Base-by-base conservation (phyloP, 352 stramenopile species). In the Phytophthora fragariae region DNA sequence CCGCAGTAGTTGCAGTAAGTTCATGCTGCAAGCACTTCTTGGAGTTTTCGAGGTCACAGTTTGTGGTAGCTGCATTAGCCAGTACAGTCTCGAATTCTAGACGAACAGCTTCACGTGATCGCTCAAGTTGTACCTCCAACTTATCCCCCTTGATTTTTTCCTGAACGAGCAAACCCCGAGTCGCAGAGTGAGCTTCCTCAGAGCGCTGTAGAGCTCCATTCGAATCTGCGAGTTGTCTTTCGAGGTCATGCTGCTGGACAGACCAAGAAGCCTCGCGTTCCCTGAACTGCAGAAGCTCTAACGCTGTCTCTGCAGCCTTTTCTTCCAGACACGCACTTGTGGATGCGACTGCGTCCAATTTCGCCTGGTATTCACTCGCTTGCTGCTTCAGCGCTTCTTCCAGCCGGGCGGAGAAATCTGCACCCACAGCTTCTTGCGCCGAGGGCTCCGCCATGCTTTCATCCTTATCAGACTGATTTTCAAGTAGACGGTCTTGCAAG, bases 181-280 rank as follows among this genome's bases (percentile, higher is more conserved):
- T 76, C 31, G 54, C 39, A 47, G 12, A 44, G 14, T 72, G 72
- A 8, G 59, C 70, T 19, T 80, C 62, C 44, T 92, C 76, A 9
- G 73, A 78, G 54, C 60, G 44, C 19, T 63, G 50, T 17, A 84
- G 21, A 52, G 56, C 65, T 39, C 21, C 65, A 41, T 53, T 68
- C 9, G 71, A 54, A 50, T 87, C 71, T 24, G 61, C 55, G 7
- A 91, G 64, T 54, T 76, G 56, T 11, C 70, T 65, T 53, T 89
- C 61, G 15, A 80, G 72, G 44, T 85, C 63, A n/a, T 79, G 74
- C 11, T 80, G 73, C 17, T 86, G 76, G 35, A 92, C 70, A 8
- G 70, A 86, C 82, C 80, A 92, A 3, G 85, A 85, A 31, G 74
- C 72, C 61, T 93, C 79, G 11, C 85, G 85, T 62, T 92, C 76